Evolutionary conservation across 139 green algal genomes (phyloP).

Genomic region (Chlamydomonas sp.): DNA sequence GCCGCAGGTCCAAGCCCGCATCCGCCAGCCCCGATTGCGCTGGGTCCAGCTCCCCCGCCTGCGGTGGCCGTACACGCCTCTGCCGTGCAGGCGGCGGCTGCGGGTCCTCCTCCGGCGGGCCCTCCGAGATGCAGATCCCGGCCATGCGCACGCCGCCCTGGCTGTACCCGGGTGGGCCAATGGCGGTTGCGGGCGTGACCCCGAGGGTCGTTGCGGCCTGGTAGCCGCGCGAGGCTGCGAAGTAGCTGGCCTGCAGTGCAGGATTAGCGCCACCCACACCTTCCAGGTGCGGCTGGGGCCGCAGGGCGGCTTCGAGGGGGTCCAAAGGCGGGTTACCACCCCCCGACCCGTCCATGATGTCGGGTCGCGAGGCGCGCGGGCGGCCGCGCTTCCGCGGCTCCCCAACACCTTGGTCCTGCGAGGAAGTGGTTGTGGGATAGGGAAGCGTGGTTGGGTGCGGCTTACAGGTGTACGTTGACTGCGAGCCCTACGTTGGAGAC

Average conservation of each 20-base stretch:
- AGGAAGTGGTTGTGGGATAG: not conserved
- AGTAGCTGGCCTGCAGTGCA: conserved; percentile 8
- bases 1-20: no score
- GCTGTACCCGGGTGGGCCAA: conserved; percentile 26
- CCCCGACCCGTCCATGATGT: conserved; percentile 17
- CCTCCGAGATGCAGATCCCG: not conserved
- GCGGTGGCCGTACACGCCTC: not conserved
- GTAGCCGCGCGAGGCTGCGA: conserved; percentile 19
- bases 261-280: conserved; percentile 1
- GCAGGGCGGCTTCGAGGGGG: not conserved
- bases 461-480: no score
- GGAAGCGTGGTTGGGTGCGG: no score
- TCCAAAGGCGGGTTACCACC: not conserved
- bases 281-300: not conserved
- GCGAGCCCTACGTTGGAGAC: no score
- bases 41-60: no score
- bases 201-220: conserved; percentile 3
- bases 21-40: no score
- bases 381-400: conserved; percentile 28
- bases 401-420: not conserved
- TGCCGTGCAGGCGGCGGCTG: not conserved
- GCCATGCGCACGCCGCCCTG: conserved; percentile 27
- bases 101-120: not conserved
- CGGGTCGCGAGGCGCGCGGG: conserved; percentile 11
- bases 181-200: conserved; percentile 24